A percentile compares a stretch with the other conserved stretches of the same genome.
Evolutionary conservation across 2,329 filamentous ascomycete genomes (phyloP).

Genomic region (Helminthosporium solani): DNA sequence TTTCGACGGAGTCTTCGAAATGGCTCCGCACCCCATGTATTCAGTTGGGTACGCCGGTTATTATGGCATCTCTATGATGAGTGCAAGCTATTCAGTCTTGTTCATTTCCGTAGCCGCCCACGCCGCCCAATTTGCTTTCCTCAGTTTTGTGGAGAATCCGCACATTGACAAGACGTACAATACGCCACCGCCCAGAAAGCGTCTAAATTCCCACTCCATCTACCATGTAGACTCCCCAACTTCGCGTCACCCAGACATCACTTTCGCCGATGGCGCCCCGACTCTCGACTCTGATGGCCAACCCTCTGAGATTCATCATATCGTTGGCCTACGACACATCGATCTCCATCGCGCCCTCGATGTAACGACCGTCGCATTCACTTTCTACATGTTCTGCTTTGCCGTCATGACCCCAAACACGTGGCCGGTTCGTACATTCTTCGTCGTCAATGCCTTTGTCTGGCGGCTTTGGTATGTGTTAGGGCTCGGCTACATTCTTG

Average conservation of each 20-base stretch:
- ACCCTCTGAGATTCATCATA: conserved; percentile 74
- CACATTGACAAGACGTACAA: conserved; percentile 99
- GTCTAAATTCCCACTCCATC: conserved; percentile 42
- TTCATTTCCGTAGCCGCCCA: conserved; percentile 96
- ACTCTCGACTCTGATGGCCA: conserved; percentile 48
- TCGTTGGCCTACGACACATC: conserved; percentile 79
- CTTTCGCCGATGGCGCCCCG: conserved; percentile 41
- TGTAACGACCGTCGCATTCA: conserved; percentile 73
- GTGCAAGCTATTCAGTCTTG: conserved; percentile 93
- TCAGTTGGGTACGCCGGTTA: conserved; percentile 97
- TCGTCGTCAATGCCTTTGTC: conserved; percentile 74
- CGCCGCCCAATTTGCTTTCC: conserved; percentile 89
- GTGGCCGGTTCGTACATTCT: conserved; percentile 70
- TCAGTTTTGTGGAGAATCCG: conserved; percentile 89
- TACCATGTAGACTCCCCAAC: conserved; percentile 42
- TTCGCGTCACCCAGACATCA: conserved; percentile 39
- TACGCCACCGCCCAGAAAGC: conserved; percentile 71
- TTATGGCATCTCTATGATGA: conserved; percentile 98
- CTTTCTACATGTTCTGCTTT: conserved; percentile 72
- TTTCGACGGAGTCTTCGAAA: conserved; percentile 98
- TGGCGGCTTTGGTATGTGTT: conserved; percentile 93
- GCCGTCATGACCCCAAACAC: conserved; percentile 77
- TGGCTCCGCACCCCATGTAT: conserved; percentile 99
- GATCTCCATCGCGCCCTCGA: conserved; percentile 89
- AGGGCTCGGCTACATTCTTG: conserved; percentile 81